Percentiles rank a stretch among this genome's conserved stretches.
Conservation (phyloP, 2,329 filamentous ascomycete species). For the Aureobasidium sp. region DNA sequence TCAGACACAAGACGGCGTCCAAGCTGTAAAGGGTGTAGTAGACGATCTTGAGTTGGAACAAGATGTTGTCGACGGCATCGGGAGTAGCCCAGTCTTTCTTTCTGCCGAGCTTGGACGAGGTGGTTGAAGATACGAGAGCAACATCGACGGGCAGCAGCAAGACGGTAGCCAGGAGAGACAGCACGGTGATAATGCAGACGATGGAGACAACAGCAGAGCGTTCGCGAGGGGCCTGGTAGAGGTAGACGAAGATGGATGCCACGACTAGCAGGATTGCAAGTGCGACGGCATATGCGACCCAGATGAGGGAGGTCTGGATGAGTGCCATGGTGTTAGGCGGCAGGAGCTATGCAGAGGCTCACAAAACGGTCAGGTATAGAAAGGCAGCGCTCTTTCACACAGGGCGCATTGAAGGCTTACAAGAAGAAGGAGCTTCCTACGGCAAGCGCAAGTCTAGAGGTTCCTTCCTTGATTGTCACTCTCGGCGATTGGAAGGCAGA, state of each 20-base stretch:
- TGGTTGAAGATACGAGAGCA: slow-evolving; percentile 85
- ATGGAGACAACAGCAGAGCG: slow-evolving; percentile 74
- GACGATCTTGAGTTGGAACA: slow-evolving; percentile 73
- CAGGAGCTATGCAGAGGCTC: not conserved
- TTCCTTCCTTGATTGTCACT: slow-evolving; percentile 8
- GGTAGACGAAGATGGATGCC: slow-evolving; percentile 77
- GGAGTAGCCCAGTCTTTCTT: slow-evolving; percentile 96
- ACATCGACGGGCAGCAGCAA: slow-evolving; percentile 92
- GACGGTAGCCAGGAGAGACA: slow-evolving; percentile 81
- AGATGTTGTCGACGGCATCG: slow-evolving; percentile 67
- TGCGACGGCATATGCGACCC: slow-evolving; percentile 84
- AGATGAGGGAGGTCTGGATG: slow-evolving; percentile 85
- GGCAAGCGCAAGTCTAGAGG: not conserved
- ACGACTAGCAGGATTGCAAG: slow-evolving; percentile 69
- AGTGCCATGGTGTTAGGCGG: slow-evolving; percentile 48
- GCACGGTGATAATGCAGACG: slow-evolving; percentile 81
- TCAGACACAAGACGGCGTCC: slow-evolving; percentile 79
- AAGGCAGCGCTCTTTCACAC: not conserved
- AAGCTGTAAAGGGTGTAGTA: slow-evolving; percentile 92
- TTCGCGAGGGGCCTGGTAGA: slow-evolving; percentile 85
- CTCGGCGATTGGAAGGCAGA: not conserved
- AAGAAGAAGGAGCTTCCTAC: not conserved
- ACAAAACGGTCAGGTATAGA: not conserved
- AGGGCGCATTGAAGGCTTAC: not conserved
- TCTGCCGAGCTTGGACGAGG: slow-evolving; percentile 62